phyloP scores from a whole-genome alignment of 2,329 filamentous ascomycete genomes.

The Rutstroemia sp. region DNA sequence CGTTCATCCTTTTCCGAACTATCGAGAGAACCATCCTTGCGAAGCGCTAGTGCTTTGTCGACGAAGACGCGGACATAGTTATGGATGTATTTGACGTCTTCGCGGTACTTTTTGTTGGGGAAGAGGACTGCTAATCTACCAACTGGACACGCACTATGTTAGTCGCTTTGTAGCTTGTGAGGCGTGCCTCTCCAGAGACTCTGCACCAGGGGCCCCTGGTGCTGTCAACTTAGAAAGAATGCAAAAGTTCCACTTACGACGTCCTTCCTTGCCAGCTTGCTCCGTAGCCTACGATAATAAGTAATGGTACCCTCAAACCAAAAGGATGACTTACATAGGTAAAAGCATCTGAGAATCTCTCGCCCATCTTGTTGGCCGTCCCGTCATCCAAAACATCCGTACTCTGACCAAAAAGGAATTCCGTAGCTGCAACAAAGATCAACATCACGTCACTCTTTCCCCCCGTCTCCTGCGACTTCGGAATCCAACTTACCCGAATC shows the following conservation, averaged over 20 bases:
- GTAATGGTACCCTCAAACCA: neutral
- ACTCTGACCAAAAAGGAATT: slow-evolving; percentile 58
- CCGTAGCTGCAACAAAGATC: slow-evolving; percentile 39
- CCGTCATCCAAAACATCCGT: slow-evolving; percentile 35
- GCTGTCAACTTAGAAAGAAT: neutral
- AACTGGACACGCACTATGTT: slow-evolving; percentile 1
- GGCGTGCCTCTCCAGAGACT: neutral
- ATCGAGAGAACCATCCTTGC: slow-evolving; percentile 36
- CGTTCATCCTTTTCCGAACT: slow-evolving; percentile 13
- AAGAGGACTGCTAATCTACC: slow-evolving; percentile 22
- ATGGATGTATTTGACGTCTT: slow-evolving; percentile 21
- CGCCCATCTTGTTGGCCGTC: slow-evolving; percentile 11
- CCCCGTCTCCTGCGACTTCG: neutral
- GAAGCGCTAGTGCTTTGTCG: slow-evolving; percentile 17
- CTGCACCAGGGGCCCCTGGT: too few relatives aligned
- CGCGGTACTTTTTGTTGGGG: slow-evolving; percentile 21
- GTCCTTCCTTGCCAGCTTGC: slow-evolving; percentile 19
- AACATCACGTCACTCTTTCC: neutral
- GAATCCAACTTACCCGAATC: slow-evolving; percentile 37
- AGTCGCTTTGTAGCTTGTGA: neutral
- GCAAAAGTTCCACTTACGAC: slow-evolving; percentile 7
- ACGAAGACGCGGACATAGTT: slow-evolving; percentile 26
- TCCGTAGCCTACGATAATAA: slow-evolving; percentile 13
- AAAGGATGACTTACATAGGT: slow-evolving; percentile 19
- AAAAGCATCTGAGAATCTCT: slow-evolving; percentile 32